phyloP scores from a whole-genome alignment of 2,329 filamentous ascomycete genomes.

The Orbilia javanica region DNA sequence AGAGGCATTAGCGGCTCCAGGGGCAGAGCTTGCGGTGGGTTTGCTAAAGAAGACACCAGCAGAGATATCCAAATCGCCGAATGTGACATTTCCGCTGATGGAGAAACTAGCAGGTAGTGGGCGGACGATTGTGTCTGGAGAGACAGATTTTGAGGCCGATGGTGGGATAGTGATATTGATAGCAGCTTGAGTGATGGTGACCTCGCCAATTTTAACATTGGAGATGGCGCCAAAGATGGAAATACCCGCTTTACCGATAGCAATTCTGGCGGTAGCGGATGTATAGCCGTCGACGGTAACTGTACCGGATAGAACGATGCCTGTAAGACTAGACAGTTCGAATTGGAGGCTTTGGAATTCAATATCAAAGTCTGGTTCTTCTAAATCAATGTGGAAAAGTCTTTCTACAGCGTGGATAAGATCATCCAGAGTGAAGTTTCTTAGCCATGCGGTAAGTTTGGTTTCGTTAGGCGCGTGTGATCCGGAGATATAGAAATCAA shows the following conservation, averaged over 20 bases:
- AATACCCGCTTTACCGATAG: conserved; percentile 9
- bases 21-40: background rate
- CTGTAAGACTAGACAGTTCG: conserved; percentile 11
- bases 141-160: background rate
- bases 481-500: conserved; percentile 11
- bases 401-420: conserved; percentile 19
- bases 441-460: conserved; percentile 5
- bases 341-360: conserved; percentile 9
- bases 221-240: conserved; percentile 7
- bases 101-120: conserved; percentile 23
- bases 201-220: conserved; percentile 12
- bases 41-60: conserved; percentile 21
- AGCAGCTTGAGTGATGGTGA: conserved; percentile 3
- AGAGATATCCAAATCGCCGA: conserved; percentile 19
- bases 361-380: conserved; percentile 18
- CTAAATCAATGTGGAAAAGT: background rate
- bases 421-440: background rate
- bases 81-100: conserved; percentile 14
- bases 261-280: conserved; percentile 11
- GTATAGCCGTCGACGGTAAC: conserved; percentile 6
- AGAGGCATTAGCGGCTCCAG: background rate
- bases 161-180: conserved; percentile 26
- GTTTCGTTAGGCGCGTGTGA: background rate
- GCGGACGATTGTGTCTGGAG: conserved; percentile 5
- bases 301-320: conserved; percentile 8